These are phyloP conservation scores for Lipomyces spencermartinsiae DNA, from an alignment of 805 yeast genomes.

Conservation along the genomic window DNA sequence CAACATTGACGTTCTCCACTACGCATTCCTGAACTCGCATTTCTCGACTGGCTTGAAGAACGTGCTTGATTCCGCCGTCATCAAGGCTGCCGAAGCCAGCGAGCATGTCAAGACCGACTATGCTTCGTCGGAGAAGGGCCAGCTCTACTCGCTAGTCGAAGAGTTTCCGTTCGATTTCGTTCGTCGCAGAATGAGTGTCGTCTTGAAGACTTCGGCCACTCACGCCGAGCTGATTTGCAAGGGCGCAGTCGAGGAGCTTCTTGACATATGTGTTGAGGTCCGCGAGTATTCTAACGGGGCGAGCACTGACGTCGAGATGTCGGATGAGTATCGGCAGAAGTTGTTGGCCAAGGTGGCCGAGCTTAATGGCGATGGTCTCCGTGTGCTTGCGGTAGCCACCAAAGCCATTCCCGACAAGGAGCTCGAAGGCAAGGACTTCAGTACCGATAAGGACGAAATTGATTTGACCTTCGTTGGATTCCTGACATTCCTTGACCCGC, in stretches of 20 bases:
- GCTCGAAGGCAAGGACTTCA: conserved; percentile 30
- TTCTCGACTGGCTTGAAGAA: conserved; percentile 36
- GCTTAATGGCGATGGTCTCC: conserved; percentile 34
- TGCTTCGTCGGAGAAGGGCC: conserved; percentile 25
- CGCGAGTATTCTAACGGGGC: conserved; percentile 26
- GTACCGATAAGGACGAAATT: conserved; percentile 34
- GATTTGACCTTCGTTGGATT: conserved; percentile 35
- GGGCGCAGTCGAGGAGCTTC: conserved; percentile 38
- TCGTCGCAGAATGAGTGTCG: conserved; percentile 37
- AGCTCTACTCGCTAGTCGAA: conserved; percentile 25
- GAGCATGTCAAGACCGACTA: conserved; percentile 19
- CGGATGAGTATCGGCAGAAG: conserved; percentile 7
- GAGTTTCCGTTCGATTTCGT: conserved; percentile 38
- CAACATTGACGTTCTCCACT: conserved; percentile 28
- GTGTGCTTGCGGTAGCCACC: conserved; percentile 35
- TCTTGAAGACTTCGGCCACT: conserved; percentile 23
- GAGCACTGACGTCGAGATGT: conserved; percentile 16
- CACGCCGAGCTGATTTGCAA: conserved; percentile 34
- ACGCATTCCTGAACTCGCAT: conserved; percentile 34
- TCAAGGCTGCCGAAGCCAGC: conserved; percentile 28
- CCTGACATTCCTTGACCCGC: conserved; percentile 38
- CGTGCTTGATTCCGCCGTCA: conserved; percentile 34
- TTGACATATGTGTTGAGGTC: conserved; percentile 30
- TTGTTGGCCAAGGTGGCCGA: conserved; percentile 28
- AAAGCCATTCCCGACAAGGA: conserved; percentile 28